Evolutionary conservation across 2,329 filamentous ascomycete genomes (phyloP).

Genomic region (Alternaria arbusti): DNA sequence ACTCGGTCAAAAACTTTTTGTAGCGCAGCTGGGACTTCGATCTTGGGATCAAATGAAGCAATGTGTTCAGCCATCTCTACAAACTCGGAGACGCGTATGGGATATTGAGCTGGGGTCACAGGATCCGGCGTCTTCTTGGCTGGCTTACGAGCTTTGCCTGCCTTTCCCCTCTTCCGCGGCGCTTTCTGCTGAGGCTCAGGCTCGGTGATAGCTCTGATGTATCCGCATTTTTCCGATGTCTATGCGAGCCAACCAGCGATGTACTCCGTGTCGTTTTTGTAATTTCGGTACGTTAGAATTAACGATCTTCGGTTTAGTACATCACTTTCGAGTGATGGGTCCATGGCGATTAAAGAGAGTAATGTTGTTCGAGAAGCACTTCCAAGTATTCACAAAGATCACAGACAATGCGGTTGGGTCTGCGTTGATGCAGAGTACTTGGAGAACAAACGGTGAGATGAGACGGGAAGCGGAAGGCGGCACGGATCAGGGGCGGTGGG

Average conservation of each 20-base stretch:
- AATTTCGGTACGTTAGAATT: neutral
- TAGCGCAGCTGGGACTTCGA: neutral
- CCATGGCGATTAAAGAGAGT: neutral
- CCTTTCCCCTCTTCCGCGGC: neutral
- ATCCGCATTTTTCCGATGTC: neutral
- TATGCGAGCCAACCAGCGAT: neutral
- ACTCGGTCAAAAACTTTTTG: neutral
- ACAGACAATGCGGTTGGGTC: neutral
- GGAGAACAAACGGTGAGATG: neutral
- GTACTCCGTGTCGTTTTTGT: neutral
- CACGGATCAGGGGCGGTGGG: neutral
- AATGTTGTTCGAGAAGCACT: neutral
- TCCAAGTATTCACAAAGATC: neutral
- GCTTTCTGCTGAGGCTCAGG: neutral
- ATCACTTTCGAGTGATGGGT: neutral
- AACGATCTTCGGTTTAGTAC: neutral
- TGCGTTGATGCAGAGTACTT: neutral
- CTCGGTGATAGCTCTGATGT: neutral
- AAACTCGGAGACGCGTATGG: neutral
- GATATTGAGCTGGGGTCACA: neutral
- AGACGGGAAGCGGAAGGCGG: neutral
- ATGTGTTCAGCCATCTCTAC: neutral
- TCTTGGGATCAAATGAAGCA: neutral
- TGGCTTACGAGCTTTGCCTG: neutral
- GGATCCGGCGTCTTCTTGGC: neutral